Evolutionary conservation across 352 stramenopile genomes (phyloP).

Genomic region (Phytophthora rubi): DNA sequence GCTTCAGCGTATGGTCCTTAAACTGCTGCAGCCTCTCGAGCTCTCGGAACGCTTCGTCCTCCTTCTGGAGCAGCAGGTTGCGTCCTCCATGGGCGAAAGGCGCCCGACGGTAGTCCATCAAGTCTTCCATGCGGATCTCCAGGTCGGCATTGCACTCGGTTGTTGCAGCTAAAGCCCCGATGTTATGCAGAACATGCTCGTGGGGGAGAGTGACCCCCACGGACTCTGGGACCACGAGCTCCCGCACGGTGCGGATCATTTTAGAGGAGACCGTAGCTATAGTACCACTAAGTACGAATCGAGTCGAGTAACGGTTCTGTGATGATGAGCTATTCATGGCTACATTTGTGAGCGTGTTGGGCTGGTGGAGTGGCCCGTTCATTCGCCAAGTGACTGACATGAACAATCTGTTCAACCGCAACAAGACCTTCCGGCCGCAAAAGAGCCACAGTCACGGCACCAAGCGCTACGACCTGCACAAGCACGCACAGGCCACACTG

Average conservation of each 20-base stretch:
- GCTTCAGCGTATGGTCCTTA: neutral
- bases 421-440: conserved; percentile 88
- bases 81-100: conserved; percentile 43
- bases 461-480: conserved; percentile 87
- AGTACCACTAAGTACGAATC: conserved; percentile 24
- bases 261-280: conserved; percentile 7
- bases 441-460: conserved; percentile 85
- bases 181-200: conserved; percentile 67
- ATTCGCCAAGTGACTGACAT: conserved; percentile 30
- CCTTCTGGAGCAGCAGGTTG: conserved; percentile 70
- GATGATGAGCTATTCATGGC: conserved; percentile 17
- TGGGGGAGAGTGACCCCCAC: conserved; percentile 60
- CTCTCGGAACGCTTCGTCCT: conserved; percentile 81
- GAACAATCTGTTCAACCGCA: conserved; percentile 81
- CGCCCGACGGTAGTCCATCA: conserved; percentile 56
- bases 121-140: conserved; percentile 56
- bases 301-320: neutral
- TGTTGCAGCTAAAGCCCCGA: conserved; percentile 23
- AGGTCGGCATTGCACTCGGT: conserved; percentile 1
- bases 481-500: conserved; percentile 81
- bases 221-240: conserved; percentile 42
- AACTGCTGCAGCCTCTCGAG: conserved; percentile 46
- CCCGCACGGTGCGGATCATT: conserved; percentile 65
- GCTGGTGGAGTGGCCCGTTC: neutral
- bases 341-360: neutral